phyloP scores from a whole-genome alignment of 306 rosid species.

The Trichosanthes cucumerina region DNA sequence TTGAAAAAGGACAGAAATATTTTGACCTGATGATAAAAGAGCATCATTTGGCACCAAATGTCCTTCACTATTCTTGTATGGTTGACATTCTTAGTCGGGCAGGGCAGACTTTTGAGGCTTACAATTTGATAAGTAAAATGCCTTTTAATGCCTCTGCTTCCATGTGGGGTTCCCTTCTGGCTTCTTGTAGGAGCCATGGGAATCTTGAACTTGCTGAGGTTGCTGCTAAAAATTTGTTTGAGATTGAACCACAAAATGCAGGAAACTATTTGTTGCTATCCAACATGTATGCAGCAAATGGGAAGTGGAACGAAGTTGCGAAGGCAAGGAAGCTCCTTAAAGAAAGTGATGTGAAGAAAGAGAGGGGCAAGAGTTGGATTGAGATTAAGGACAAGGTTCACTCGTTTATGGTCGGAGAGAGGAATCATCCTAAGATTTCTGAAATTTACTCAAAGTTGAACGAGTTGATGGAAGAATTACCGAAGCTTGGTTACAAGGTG shows the following conservation, averaged over 20 bases:
- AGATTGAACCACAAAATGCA: conserved; percentile 71
- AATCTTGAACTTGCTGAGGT: conserved; percentile 62
- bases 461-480: conserved; percentile 43
- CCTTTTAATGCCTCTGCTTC: conserved; percentile 57
- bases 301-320: conserved; percentile 76
- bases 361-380: conserved; percentile 79
- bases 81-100: conserved; percentile 73
- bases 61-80: conserved; percentile 65
- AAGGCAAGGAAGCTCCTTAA: conserved; percentile 54
- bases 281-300: conserved; percentile 57
- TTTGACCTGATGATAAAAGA: conserved; percentile 49
- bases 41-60: conserved; percentile 53
- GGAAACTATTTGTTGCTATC: conserved; percentile 78
- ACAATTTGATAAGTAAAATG: conserved; percentile 43
- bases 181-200: conserved; percentile 59
- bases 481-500: conserved; percentile 42
- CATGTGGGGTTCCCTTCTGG: conserved; percentile 84
- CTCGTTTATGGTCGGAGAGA: conserved; percentile 68
- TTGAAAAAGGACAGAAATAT: conserved; percentile 52
- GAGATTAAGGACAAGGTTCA: conserved; percentile 63
- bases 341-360: conserved; percentile 62
- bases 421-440: conserved; percentile 43
- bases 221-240: conserved; percentile 62
- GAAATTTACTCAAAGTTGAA: conserved; percentile 52
- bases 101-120: conserved; percentile 49